These are phyloP conservation scores for Xylariaceae sp. DNA, from an alignment of 2,329 filamentous ascomycete species.

Conservation along the genomic window DNA sequence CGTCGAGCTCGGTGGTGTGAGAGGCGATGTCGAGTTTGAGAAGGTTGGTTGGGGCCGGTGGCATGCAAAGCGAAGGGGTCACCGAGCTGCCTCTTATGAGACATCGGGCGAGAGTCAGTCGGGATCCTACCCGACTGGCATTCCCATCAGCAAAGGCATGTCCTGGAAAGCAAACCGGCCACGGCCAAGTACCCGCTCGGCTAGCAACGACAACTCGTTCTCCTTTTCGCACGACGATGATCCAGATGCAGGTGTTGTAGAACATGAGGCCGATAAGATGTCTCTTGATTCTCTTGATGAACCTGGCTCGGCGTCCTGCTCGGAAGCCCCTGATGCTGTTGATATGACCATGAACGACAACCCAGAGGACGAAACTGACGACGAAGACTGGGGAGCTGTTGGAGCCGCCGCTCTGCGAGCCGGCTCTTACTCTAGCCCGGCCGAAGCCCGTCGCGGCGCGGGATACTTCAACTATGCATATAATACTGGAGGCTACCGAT, in stretches of 20 bases:
- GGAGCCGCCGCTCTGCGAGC: constrained; percentile 79
- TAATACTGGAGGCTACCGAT: constrained; percentile 43
- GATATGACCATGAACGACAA: constrained; percentile 66
- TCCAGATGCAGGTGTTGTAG: constrained; percentile 63
- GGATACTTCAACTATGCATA: constrained; percentile 48
- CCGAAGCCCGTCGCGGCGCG: constrained; percentile 51
- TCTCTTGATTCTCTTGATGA: constrained; percentile 69
- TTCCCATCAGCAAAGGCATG: constrained; percentile 51
- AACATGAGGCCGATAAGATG: constrained; percentile 93
- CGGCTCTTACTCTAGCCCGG: constrained; percentile 56
- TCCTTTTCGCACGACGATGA: constrained; percentile 74
- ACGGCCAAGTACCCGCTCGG: constrained; percentile 48
- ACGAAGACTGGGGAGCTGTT: constrained; percentile 92
- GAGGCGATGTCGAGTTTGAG: constrained; percentile 77
- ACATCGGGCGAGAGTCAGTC: constrained; percentile 41
- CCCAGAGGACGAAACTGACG: constrained; percentile 82
- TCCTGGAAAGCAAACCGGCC: constrained; percentile 45
- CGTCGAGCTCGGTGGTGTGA: constrained; percentile 54
- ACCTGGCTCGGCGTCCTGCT: constrained; percentile 68
- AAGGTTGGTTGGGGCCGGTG: constrained; percentile 98
- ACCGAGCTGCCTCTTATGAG: constrained; percentile 42
- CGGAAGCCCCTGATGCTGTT: constrained; percentile 63
- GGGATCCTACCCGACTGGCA: constrained; percentile 46
- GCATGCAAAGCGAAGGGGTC: constrained; percentile 75
- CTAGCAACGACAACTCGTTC: constrained; percentile 66